Evolutionary conservation across 2,329 filamentous ascomycete genomes (phyloP), one percentile per base, ranked within the genome.

Genomic region (Trichoderma gracile): DNA sequence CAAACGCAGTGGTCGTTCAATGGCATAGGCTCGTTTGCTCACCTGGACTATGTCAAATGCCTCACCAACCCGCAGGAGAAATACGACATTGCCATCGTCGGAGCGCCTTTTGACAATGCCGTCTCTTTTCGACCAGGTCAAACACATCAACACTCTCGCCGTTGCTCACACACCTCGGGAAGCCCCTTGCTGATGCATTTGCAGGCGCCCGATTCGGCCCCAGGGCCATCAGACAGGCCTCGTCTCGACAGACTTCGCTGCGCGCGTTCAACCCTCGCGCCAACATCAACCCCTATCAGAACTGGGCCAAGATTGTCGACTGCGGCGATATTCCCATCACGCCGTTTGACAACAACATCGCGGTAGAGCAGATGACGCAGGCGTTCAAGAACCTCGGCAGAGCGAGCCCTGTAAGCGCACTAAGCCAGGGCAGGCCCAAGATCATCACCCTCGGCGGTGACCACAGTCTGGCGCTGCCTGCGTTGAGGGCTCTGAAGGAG

Each of bases 251-350:
- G 78, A 92, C 89, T 14, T 84, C 87, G 3, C 91, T 90, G 75
- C 86, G 91, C 50, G 90, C 89, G 72, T 79, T 90, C 83, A 97
- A 97, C 77, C 86, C 89, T 3, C 87, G 92, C 23, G 92, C 92
- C 1, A 84, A 83, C 45, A 84, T 97, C 69, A 97, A 97, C 76
- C 92, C 93, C 0, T 97, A 95, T 78, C 69, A 89, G 73, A 89
- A 85, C 71, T 94, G 91, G 85, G 88, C 92, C 10, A 92, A 85
- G 55, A 86, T 97, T 65, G 81, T 95, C 58, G 93, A 97, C 80
- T 97, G 93, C 75, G 93, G 93, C 53, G 93, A 97, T 74, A 92
- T 97, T 64, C 93, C 93, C 33, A 82, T 96, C 69, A 91, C 89
- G 0, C 93, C 93, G 0, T 89, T 96, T 70, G 92, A 97, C 79